Conservation (phyloP, 2,329 filamentous ascomycete species). For the Thielaviopsis punctulata region DNA sequence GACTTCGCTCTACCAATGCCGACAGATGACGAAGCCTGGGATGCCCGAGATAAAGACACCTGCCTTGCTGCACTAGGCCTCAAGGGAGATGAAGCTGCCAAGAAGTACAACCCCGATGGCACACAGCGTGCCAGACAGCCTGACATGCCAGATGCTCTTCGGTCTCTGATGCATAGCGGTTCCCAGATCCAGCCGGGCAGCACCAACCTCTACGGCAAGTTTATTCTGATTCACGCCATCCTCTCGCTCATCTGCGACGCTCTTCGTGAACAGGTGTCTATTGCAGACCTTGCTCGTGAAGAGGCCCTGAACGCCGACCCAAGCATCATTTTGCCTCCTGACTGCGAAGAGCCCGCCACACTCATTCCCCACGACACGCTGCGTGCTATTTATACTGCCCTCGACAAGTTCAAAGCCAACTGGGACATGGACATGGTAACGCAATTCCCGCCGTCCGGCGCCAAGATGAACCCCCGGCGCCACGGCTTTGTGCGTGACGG, state of each 20-base stretch:
- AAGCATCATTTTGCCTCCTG: neutral
- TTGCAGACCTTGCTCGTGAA: slow-evolving; percentile 16
- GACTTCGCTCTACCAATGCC: slow-evolving; percentile 53
- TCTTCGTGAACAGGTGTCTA: slow-evolving; percentile 27
- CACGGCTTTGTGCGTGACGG: slow-evolving; percentile 56
- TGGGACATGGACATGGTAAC: slow-evolving; percentile 55
- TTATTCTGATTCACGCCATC: slow-evolving; percentile 53
- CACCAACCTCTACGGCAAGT: slow-evolving; percentile 59
- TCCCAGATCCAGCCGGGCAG: slow-evolving; percentile 44
- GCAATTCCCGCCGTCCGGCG: slow-evolving; percentile 41
- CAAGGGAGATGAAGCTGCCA: slow-evolving; percentile 37
- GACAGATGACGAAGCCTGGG: slow-evolving; percentile 57
- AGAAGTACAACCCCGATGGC: slow-evolving; percentile 40
- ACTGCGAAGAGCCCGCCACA: slow-evolving; percentile 17
- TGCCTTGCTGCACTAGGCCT: slow-evolving; percentile 51
- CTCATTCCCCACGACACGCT: slow-evolving; percentile 30
- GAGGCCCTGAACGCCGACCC: slow-evolving; percentile 23
- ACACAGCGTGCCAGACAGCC: slow-evolving; percentile 48
- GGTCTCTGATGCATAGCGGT: slow-evolving; percentile 39
- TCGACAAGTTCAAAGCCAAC: slow-evolving; percentile 54
- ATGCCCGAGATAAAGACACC: slow-evolving; percentile 38
- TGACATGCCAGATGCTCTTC: slow-evolving; percentile 42
- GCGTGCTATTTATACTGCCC: slow-evolving; percentile 34
- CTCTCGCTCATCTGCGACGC: slow-evolving; percentile 39
- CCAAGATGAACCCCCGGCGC: slow-evolving; percentile 35